A percentile compares a stretch with the other conserved stretches of the same genome.
Conservation (phyloP, 2,329 filamentous ascomycete species). For the Sporothrix humicola region DNA sequence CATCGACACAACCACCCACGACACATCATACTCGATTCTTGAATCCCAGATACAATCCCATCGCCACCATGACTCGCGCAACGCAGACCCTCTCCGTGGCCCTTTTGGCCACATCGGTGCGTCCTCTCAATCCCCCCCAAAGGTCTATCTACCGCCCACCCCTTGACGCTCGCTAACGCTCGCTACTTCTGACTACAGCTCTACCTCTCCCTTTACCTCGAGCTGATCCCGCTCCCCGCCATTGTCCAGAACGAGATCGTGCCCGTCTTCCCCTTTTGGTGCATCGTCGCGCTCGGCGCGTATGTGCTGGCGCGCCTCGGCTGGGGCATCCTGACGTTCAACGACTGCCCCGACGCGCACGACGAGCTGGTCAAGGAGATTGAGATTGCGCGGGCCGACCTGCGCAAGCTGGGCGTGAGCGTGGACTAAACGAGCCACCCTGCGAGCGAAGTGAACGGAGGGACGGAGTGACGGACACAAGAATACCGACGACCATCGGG, state of each 20-base stretch:
- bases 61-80: slow-evolving; percentile 82
- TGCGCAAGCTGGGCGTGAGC: slow-evolving; percentile 75
- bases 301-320: slow-evolving; percentile 92
- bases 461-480: background rate
- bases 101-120: slow-evolving; percentile 86
- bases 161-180: too few relatives aligned
- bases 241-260: slow-evolving; percentile 84
- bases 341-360: slow-evolving; percentile 91
- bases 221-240: slow-evolving; percentile 78
- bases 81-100: slow-evolving; percentile 89
- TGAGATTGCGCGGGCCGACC: slow-evolving; percentile 73
- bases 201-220: slow-evolving; percentile 84
- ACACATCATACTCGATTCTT: background rate
- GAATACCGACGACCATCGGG: background rate
- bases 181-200: slow-evolving; percentile 59
- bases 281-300: slow-evolving; percentile 85
- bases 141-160: too few relatives aligned
- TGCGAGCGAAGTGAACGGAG: slow-evolving; percentile 16
- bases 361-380: slow-evolving; percentile 88
- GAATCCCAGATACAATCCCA: too few relatives aligned
- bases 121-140: slow-evolving; percentile 40
- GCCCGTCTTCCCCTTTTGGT: slow-evolving; percentile 91
- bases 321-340: slow-evolving; percentile 92
- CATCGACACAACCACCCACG: background rate
- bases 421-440: slow-evolving; percentile 63